Evolutionary conservation across 1,284 basidiomycete genomes (phyloP).

Genomic region (Dichomitus squalens): DNA sequence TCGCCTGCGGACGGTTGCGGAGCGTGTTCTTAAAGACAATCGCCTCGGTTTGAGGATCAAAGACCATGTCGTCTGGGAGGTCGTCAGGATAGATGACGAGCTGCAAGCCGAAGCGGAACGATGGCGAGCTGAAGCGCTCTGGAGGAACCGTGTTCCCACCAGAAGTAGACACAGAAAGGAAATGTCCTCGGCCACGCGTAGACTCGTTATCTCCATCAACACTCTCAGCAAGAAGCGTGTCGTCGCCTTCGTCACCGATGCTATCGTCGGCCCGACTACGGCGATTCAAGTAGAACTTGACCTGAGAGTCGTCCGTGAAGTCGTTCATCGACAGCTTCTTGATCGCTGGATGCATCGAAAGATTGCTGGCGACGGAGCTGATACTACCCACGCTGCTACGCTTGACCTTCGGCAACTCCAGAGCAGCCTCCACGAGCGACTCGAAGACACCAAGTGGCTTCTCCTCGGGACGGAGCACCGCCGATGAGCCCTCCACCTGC

Average conservation of each 20-base stretch:
- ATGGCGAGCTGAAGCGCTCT: conserved; percentile 79
- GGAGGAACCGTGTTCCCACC: conserved; percentile 50
- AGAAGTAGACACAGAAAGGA: conserved; percentile 46
- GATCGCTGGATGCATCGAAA: conserved; percentile 94
- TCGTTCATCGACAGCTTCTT: conserved; percentile 93
- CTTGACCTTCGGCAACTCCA: conserved; percentile 86
- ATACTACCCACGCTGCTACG: conserved; percentile 93
- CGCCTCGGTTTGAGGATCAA: conserved; percentile 89
- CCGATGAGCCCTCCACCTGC: conserved; percentile 85
- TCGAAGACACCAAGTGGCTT: conserved; percentile 89
- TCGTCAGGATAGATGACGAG: conserved; percentile 87
- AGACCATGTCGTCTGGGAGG: conserved; percentile 90
- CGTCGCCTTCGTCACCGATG: conserved; percentile 48
- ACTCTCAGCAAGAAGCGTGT: conserved; percentile 50
- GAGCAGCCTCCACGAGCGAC: conserved; percentile 74
- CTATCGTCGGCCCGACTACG: conserved; percentile 39
- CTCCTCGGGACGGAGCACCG: conserved; percentile 70
- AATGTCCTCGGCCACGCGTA: conserved; percentile 37
- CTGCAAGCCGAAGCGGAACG: conserved; percentile 84
- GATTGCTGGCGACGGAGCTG: conserved; percentile 86
- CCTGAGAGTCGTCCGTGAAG: conserved; percentile 94
- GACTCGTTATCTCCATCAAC: conserved; percentile 31
- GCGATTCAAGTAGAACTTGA: conserved; percentile 93
- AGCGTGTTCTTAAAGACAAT: conserved; percentile 81
- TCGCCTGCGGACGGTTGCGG: conserved; percentile 50